Evolutionary conservation across 352 stramenopile species (phyloP).

Genomic region (Phytopythium litorale): DNA sequence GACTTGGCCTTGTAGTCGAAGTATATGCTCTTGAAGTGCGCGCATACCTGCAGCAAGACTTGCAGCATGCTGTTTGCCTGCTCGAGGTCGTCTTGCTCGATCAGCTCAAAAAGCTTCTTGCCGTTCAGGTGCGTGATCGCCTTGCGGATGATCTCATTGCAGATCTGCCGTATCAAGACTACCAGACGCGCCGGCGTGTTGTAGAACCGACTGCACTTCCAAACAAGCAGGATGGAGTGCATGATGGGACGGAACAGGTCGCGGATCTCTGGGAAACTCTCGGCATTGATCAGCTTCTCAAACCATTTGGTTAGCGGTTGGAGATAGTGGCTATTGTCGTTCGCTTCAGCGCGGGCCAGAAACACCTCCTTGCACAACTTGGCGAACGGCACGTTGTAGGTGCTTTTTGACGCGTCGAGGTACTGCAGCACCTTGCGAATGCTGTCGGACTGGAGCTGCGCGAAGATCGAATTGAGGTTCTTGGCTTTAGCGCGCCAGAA

Average conservation of each 20-base stretch:
- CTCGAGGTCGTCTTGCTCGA: slow-evolving; percentile 71
- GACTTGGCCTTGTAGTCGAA: slow-evolving; percentile 92
- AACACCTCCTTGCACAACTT: slow-evolving; percentile 93
- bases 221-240: slow-evolving; percentile 87
- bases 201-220: slow-evolving; percentile 91
- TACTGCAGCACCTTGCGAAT: slow-evolving; percentile 87
- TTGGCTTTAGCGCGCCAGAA: slow-evolving; percentile 86
- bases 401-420: slow-evolving; percentile 85
- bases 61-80: slow-evolving; percentile 71
- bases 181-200: slow-evolving; percentile 87
- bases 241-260: slow-evolving; percentile 85
- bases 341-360: slow-evolving; percentile 78
- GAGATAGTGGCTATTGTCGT: slow-evolving; percentile 86
- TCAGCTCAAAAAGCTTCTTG: slow-evolving; percentile 75
- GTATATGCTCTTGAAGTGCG: slow-evolving; percentile 89
- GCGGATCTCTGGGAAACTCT: slow-evolving; percentile 49
- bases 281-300: slow-evolving; percentile 25
- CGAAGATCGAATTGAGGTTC: slow-evolving; percentile 91
- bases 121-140: slow-evolving; percentile 68
- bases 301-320: slow-evolving; percentile 71
- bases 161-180: slow-evolving; percentile 86
- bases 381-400: slow-evolving; percentile 91
- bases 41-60: slow-evolving; percentile 74
- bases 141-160: slow-evolving; percentile 86
- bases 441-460: slow-evolving; percentile 84